Conservation (phyloP, 176 grass and related monocot genomes). For the Avena atlantica region DNA sequence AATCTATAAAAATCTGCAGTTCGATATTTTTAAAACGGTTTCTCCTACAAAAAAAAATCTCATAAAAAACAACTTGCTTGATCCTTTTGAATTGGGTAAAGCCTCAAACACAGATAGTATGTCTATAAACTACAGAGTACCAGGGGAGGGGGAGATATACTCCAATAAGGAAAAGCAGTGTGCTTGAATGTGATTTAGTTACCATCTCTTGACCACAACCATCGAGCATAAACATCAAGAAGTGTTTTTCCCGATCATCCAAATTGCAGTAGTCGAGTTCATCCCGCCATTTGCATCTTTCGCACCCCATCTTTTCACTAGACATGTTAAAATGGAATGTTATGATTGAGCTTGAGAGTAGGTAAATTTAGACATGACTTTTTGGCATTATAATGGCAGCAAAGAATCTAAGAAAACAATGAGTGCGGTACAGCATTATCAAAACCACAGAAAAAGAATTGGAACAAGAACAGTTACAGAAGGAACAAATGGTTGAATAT, state of each 20-base stretch:
- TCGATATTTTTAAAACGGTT: no score
- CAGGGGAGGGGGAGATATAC: not conserved
- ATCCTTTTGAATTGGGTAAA: not conserved
- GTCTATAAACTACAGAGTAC: not conserved
- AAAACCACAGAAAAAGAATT: not conserved
- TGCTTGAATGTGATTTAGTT: not conserved
- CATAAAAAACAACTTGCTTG: not conserved
- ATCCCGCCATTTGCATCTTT: constrained; percentile 7
- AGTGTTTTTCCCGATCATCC: constrained; percentile 13
- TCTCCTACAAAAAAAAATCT: no score
- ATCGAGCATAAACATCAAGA: constrained; percentile 15
- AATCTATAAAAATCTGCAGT: no score
- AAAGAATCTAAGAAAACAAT: not conserved
- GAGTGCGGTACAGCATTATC: not conserved
- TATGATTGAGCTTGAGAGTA: not conserved
- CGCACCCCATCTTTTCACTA: not conserved
- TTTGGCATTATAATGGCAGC: not conserved
- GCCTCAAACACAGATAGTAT: not conserved
- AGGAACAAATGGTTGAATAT: not conserved
- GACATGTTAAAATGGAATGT: not conserved
- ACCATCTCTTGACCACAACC: constrained; percentile 20
- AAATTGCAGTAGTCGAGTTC: constrained; percentile 17
- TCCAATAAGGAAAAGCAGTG: not conserved
- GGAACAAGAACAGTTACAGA: not conserved
- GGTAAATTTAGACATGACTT: not conserved